Base-by-base conservation (phyloP, 176 grass and related monocot genomes). In the Lolium rigidum region DNA sequence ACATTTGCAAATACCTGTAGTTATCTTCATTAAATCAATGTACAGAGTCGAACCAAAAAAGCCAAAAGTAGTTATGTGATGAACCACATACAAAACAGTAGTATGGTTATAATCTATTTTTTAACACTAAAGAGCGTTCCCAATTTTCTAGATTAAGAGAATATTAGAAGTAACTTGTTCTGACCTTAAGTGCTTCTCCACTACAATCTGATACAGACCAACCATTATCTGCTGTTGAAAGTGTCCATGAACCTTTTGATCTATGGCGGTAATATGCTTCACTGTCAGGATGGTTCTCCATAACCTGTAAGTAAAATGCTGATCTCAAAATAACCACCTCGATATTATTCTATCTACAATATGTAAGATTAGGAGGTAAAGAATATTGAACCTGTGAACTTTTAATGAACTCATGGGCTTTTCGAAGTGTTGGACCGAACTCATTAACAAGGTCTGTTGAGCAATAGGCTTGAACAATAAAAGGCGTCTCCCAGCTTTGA, bases 381-480 rank as follows among this genome's bases (percentile, higher is more conserved):
- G 3, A 64, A 18, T 5, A 59, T 26, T 47, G 2, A 26, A 93
- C 88, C 91, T 93, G 91, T 80, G 89, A 78, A 4, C 22, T 52
- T 88, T 94, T 94, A 26, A 97, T 54, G 16, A 77, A 97, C 14
- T 94, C 92, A 58, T 94, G 85, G 12, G 89, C 87, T 77, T 88
- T 92, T 3, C 9, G 28, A 26, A 97, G 83, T 70, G 80, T 73
- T 84, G 66, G 80, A 52, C 37, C 49, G 55, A 86, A 89, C 11
- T 97, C 94, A 83, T 94, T 76, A 55, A 80, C 59, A 67, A 97
- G 83, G 56, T 78, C 66, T 70, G 85, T 97, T 3, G 94, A 91
- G 38, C 68, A 88, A 55, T 92, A 94, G 21, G 94, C 94, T 92
- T 97, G 92, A 71, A 94, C 67, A 83, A 91, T 94, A 69, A 94